phyloP scores from a whole-genome alignment of 148 eudicot species.

The Amaranthus cruentus region DNA sequence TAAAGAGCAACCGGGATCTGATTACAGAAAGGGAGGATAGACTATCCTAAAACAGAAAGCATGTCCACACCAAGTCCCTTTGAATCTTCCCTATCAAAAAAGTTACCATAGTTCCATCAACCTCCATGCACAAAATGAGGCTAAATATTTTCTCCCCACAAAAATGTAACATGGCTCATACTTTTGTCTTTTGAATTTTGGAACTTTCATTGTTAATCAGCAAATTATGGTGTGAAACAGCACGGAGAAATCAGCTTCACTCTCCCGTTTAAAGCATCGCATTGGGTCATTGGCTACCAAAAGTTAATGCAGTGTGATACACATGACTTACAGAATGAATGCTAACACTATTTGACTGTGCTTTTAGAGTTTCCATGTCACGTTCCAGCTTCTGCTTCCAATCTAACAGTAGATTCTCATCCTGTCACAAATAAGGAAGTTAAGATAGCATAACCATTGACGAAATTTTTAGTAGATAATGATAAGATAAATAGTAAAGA shows the following conservation, averaged over 20 bases:
- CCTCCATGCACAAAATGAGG: no score
- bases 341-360: constrained; percentile 61
- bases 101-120: neutral
- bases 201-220: no score
- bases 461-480: neutral
- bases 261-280: neutral
- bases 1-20: no score
- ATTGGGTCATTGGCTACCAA: neutral
- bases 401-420: constrained; percentile 60
- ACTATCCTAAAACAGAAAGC: no score
- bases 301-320: neutral
- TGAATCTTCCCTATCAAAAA: no score
- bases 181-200: no score
- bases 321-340: constrained; percentile 64
- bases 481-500: constrained; percentile 8
- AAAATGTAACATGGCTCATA: no score
- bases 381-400: constrained; percentile 94
- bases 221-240: neutral
- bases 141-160: no score
- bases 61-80: no score
- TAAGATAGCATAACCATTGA: constrained; percentile 2
- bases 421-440: constrained; percentile 37
- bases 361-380: constrained; percentile 76
- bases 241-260: neutral
- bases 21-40: no score